Conservation (phyloP, 2,329 filamentous ascomycete species). For the Hypomyces rosellus region DNA sequence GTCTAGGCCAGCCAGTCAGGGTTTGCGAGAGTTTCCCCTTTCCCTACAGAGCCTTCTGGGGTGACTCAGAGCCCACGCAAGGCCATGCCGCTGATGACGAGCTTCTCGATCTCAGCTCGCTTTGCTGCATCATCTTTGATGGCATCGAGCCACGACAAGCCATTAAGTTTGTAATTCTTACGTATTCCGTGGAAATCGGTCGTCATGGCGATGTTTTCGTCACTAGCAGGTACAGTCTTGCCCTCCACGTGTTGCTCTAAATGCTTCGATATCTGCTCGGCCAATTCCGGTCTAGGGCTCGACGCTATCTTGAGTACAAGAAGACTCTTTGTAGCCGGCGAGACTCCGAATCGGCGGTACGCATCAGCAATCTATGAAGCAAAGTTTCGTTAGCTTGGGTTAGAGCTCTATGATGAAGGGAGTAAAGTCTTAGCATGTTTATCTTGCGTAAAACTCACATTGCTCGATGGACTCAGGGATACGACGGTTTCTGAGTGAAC, state of each 20-base stretch:
- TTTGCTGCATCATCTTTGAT: conserved; percentile 38
- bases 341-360: conserved; percentile 82
- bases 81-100: conserved; percentile 72
- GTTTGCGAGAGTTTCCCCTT: too few species aligned
- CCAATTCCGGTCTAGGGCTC: conserved; percentile 34
- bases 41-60: too few species aligned
- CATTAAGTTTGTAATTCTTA: conserved; percentile 82
- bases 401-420: background rate
- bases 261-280: conserved; percentile 51
- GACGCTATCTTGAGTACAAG: conserved; percentile 72
- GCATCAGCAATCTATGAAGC: conserved; percentile 72
- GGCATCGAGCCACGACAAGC: conserved; percentile 44
- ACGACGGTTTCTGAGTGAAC: conserved; percentile 86
- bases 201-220: conserved; percentile 52
- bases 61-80: conserved; percentile 30
- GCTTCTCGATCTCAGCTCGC: conserved; percentile 55
- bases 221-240: conserved; percentile 49
- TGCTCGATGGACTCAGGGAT: conserved; percentile 73
- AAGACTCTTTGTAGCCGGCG: conserved; percentile 62
- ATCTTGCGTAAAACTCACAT: conserved; percentile 42
- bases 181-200: conserved; percentile 64
- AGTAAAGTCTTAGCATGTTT: background rate
- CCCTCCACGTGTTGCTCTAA: conserved; percentile 58
- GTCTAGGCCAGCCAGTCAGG: too few species aligned
- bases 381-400: background rate